Conservation (phyloP, 2,329 filamentous ascomycete genomes). For the Alternaria tenuissima region DNA sequence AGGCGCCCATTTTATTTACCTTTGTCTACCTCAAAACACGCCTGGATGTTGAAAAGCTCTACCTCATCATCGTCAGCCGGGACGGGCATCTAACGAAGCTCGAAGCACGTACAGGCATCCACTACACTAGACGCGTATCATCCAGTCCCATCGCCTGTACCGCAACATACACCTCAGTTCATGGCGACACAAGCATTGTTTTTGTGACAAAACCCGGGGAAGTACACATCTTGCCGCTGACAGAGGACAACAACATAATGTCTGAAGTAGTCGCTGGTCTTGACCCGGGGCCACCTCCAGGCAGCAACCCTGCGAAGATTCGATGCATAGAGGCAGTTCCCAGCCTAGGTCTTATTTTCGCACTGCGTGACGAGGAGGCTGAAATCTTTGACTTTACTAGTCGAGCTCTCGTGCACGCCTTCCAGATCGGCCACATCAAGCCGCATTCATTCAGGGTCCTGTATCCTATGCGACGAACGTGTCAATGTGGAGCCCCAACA, state of each 20-base stretch:
- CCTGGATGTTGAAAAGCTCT: slow-evolving; percentile 40
- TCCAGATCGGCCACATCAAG: slow-evolving; percentile 66
- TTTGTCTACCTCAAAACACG: slow-evolving; percentile 45
- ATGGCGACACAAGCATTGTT: slow-evolving; percentile 40
- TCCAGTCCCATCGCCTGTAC: slow-evolving; percentile 39
- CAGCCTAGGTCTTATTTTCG: slow-evolving; percentile 66
- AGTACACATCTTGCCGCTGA: slow-evolving; percentile 44
- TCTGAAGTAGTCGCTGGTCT: slow-evolving; percentile 47
- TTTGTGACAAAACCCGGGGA: slow-evolving; percentile 46
- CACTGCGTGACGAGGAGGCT: slow-evolving; percentile 64
- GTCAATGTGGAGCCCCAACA: slow-evolving; percentile 63
- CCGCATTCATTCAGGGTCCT: slow-evolving; percentile 68
- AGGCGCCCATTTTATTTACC: slow-evolving; percentile 71
- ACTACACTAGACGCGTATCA: slow-evolving; percentile 41
- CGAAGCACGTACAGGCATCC: slow-evolving; percentile 55
- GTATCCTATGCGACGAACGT: slow-evolving; percentile 62
- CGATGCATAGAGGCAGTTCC: slow-evolving; percentile 68
- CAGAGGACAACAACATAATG: slow-evolving; percentile 33
- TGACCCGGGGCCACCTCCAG: slow-evolving; percentile 46
- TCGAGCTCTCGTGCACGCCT: slow-evolving; percentile 67
- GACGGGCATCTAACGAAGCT: slow-evolving; percentile 71
- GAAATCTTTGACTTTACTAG: slow-evolving; percentile 69
- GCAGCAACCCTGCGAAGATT: slow-evolving; percentile 55
- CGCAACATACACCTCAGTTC: slow-evolving; percentile 36
- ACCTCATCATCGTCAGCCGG: slow-evolving; percentile 68